Conservation (phyloP, 2,329 filamentous ascomycete genomes). For the Exophiala bonariae region DNA sequence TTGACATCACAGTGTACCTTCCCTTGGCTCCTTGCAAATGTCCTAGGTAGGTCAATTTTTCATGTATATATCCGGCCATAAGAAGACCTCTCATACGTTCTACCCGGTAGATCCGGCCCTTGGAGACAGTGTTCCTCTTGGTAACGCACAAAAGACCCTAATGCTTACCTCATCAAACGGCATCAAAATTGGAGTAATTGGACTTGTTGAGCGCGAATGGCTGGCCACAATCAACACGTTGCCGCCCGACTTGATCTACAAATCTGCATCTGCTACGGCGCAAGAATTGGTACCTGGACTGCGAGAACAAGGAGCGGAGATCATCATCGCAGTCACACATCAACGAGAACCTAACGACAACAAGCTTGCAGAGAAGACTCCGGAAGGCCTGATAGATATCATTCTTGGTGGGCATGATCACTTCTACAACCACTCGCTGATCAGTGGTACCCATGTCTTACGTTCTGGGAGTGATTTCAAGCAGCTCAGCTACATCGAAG, state of each 20-base stretch:
- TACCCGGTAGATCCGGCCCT: conserved; percentile 75
- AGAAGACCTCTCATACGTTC: no score
- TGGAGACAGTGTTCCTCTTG: conserved; percentile 72
- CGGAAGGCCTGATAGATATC: conserved; percentile 75
- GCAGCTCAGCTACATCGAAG: conserved; percentile 85
- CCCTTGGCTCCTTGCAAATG: conserved; percentile 87
- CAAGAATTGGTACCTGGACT: conserved; percentile 72
- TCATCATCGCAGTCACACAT: conserved; percentile 80
- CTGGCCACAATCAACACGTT: conserved; percentile 84
- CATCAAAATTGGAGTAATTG: conserved; percentile 81
- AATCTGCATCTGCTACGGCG: conserved; percentile 73
- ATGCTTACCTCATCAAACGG: conserved; percentile 81
- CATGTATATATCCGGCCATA: no score
- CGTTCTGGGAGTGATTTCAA: conserved; percentile 90
- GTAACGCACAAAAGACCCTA: conserved; percentile 70
- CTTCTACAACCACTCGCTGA: conserved; percentile 74
- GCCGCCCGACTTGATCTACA: conserved; percentile 79
- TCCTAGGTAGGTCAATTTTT: conserved; percentile 38
- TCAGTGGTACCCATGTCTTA: conserved; percentile 81
- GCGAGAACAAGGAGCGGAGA: conserved; percentile 74
- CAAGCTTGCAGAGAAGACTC: conserved; percentile 72
- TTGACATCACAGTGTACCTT: conserved; percentile 75
- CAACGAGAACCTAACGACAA: conserved; percentile 87
- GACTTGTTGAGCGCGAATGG: conserved; percentile 85
- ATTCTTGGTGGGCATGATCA: conserved; percentile 90